Percentiles rank a stretch among this genome's conserved stretches.
Conservation (phyloP, 352 stramenopile genomes). For the Pythium volutum region DNA sequence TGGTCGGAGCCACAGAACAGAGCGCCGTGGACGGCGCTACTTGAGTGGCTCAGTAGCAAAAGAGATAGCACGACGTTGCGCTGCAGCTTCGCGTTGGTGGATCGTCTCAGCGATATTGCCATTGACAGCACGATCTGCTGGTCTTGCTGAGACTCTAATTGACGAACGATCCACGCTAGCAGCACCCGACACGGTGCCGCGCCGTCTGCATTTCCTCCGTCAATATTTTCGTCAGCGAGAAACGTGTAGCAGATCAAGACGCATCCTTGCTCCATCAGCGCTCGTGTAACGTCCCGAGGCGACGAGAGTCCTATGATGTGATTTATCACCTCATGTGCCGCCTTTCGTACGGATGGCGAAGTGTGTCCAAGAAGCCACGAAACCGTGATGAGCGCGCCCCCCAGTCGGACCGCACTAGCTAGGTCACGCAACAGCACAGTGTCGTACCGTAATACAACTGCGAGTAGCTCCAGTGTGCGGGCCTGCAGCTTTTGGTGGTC, state of each 20-base stretch:
- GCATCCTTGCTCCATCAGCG: slow-evolving; percentile 48
- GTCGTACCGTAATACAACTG: slow-evolving; percentile 16
- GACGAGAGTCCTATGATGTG: slow-evolving; percentile 26
- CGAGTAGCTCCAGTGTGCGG: not conserved
- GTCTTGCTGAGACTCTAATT: slow-evolving; percentile 24
- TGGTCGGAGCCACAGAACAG: slow-evolving; percentile 9
- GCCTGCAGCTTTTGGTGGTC: not conserved
- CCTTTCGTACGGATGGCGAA: slow-evolving; percentile 16
- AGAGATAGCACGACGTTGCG: slow-evolving; percentile 43
- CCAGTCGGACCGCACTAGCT: slow-evolving; percentile 31
- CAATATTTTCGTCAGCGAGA: not conserved
- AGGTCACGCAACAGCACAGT: slow-evolving; percentile 9
- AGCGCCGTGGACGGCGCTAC: slow-evolving; percentile 18
- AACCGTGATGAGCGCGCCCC: slow-evolving; percentile 38
- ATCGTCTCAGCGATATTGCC: slow-evolving; percentile 28
- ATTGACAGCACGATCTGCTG: slow-evolving; percentile 29
- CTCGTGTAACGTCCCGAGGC: slow-evolving; percentile 31
- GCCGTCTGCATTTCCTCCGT: not conserved
- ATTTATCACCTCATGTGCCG: slow-evolving; percentile 21
- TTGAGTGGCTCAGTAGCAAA: slow-evolving; percentile 35
- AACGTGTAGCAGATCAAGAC: slow-evolving; percentile 32
- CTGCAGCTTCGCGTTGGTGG: slow-evolving; percentile 38
- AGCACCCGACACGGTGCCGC: not conserved
- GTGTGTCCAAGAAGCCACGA: slow-evolving; percentile 38
- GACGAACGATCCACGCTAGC: slow-evolving; percentile 28